phyloP scores from a whole-genome alignment of 331 rosid genomes.

The Quercus lobata region DNA sequence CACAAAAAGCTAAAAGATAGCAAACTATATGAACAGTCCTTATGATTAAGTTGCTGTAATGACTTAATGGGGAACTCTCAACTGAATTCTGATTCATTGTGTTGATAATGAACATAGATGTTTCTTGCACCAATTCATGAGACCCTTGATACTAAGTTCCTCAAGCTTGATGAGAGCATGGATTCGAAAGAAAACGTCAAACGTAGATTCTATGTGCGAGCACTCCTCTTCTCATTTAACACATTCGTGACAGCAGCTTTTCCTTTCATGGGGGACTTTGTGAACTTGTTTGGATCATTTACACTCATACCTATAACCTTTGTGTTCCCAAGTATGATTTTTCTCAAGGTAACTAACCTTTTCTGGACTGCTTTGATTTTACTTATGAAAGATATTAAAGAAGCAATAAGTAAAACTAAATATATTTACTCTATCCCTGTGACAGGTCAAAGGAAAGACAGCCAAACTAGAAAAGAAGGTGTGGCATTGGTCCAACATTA shows the following conservation, averaged over 20 bases:
- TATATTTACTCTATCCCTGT: not conserved
- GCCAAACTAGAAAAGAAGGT: slow-evolving; percentile 36
- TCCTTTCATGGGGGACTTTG: slow-evolving; percentile 61
- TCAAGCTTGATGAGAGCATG: slow-evolving; percentile 32
- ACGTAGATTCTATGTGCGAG: slow-evolving; percentile 37
- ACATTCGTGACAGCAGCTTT: slow-evolving; percentile 46
- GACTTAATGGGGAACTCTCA: too few relatives aligned
- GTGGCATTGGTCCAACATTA: slow-evolving; percentile 60
- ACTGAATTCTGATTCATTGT: too few relatives aligned
- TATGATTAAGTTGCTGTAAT: too few relatives aligned
- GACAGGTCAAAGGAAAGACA: slow-evolving; percentile 48
- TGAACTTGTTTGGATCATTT: slow-evolving; percentile 51
- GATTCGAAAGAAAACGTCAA: slow-evolving; percentile 37
- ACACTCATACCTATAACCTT: slow-evolving; percentile 55
- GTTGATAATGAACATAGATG: slow-evolving; percentile 27
- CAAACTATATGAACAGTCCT: too few relatives aligned
- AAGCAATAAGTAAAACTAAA: not conserved
- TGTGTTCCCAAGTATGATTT: slow-evolving; percentile 59
- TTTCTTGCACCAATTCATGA: slow-evolving; percentile 53
- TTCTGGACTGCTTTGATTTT: not conserved
- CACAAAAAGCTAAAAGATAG: too few relatives aligned
- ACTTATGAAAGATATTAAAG: not conserved
- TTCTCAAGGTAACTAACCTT: slow-evolving; percentile 39
- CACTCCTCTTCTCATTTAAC: slow-evolving; percentile 31
- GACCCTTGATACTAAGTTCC: slow-evolving; percentile 46